Evolutionary conservation across 176 grass and related monocot species (phyloP), one percentile per base, ranked within the genome.

Genomic region (Triticum turgidum): DNA sequence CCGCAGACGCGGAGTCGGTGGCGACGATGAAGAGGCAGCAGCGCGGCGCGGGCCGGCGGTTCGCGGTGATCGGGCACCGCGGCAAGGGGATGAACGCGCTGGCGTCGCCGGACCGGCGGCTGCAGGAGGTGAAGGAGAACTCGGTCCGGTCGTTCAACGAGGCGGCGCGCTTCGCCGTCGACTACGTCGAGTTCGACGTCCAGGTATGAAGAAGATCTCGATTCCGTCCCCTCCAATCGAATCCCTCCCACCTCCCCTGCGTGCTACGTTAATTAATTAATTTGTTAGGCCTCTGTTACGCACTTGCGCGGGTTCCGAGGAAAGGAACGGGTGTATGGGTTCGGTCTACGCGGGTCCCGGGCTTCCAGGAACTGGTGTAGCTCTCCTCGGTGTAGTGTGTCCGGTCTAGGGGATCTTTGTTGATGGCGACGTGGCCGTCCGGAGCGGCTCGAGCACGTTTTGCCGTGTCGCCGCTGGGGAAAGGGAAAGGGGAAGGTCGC

Each of bases 11-110:
- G 14, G 82, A 39, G 21, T 49, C 30, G 39, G 14, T 3, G 21
- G 30, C 18, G 86, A 37, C 2, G 20, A 52, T 3, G 52, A 21
- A 1, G 54, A 1, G 68, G 74, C 69, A 30, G 80, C 34, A 45
- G 80, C 42, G 80, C 29, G 81, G 27, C 49, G 87, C 47, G 7
- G 58, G 76, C 4, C 51, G 51, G 13, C 78, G 81, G 79, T 88
- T 96, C 70, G 78, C 87, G 25, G 92, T 98, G 80, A 80, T 96
- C 86, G 94, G 97, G 27, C 97, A 98, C 88, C 87, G 94, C 6
- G 94, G 97, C 79, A 98, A 98, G 89, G 97, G 97, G 72, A 98
- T 98, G 97, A 98, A 98, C 83, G 94, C 88, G 54, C 84, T 98
- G 78, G 70, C 90, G 51, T 94, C 97, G 61, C 82, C 85, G 5